Evolutionary conservation across 805 yeast genomes (phyloP).

Genomic region (Cyberlindnera maritima): DNA sequence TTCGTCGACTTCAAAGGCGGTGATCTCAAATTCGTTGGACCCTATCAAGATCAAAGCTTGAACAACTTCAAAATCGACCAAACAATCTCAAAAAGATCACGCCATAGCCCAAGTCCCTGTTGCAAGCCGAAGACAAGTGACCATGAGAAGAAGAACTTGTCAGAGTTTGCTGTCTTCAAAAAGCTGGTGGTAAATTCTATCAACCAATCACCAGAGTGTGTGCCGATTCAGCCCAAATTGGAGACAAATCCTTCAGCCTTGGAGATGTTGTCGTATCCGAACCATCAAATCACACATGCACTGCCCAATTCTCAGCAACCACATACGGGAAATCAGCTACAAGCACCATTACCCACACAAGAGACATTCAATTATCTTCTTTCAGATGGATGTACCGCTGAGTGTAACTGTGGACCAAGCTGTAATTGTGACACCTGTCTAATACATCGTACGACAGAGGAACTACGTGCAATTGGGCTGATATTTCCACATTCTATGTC

Average conservation of each 20-base stretch:
- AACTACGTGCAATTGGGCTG: conserved; percentile 23
- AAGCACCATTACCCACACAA: not conserved
- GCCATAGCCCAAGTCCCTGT: conserved; percentile 12
- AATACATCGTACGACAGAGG: conserved; percentile 28
- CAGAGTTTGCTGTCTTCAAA: conserved; percentile 15
- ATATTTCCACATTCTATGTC: conserved; percentile 14
- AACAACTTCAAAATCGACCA: conserved; percentile 17
- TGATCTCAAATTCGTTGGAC: conserved; percentile 26
- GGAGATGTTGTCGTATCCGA: conserved; percentile 1
- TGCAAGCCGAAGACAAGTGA: not conserved
- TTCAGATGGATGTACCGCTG: conserved; percentile 24
- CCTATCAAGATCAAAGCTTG: conserved; percentile 20
- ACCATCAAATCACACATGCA: not conserved
- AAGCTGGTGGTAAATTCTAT: conserved; percentile 19
- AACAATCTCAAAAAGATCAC: conserved; percentile 1
- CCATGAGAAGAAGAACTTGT: not conserved
- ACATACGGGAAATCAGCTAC: no score
- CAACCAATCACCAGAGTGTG: not conserved
- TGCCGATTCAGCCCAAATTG: conserved; percentile 3
- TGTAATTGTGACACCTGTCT: conserved; percentile 29
- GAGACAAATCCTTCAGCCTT: not conserved
- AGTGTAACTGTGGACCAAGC: conserved; percentile 27
- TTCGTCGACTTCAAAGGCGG: conserved; percentile 29
- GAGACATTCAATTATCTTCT: conserved; percentile 20
- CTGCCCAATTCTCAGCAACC: not conserved